Evolutionary conservation across 2,329 filamentous ascomycete genomes (phyloP).

Genomic region (Aureobasidium sp.): DNA sequence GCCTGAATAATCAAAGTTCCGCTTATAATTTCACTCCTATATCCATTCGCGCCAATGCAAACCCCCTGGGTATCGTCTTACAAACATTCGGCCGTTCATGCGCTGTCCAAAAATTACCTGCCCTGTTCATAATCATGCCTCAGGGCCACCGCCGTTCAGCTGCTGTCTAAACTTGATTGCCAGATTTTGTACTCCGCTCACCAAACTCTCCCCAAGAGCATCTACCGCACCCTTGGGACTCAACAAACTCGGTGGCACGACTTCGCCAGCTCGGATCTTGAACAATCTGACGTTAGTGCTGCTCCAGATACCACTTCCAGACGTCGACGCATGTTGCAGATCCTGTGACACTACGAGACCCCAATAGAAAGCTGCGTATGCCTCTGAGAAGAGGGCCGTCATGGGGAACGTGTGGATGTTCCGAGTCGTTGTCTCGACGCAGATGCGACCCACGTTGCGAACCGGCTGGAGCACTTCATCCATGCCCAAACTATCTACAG

Average conservation of each 20-base stretch:
- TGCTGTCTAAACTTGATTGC: slow-evolving; percentile 2
- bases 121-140: not conserved
- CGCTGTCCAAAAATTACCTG: not conserved
- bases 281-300: slow-evolving; percentile 83
- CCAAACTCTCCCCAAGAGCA: slow-evolving; percentile 61
- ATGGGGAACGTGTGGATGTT: slow-evolving; percentile 55
- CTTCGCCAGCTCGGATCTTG: slow-evolving; percentile 74
- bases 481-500: slow-evolving; percentile 27
- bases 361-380: slow-evolving; percentile 75
- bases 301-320: slow-evolving; percentile 81
- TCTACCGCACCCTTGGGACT: slow-evolving; percentile 87
- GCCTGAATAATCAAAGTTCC: not conserved
- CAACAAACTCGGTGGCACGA: slow-evolving; percentile 63
- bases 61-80: not conserved
- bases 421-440: slow-evolving; percentile 61
- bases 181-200: slow-evolving; percentile 8
- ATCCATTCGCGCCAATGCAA: not conserved
- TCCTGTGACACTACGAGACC: slow-evolving; percentile 85
- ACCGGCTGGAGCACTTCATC: slow-evolving; percentile 13
- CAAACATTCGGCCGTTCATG: not conserved
- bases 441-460: slow-evolving; percentile 40
- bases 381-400: slow-evolving; percentile 93
- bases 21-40: not conserved
- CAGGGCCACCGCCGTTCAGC: not conserved
- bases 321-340: slow-evolving; percentile 77